phyloP scores from a whole-genome alignment of 768 basidiomycete genomes.

The Pleurotus eryngii region DNA sequence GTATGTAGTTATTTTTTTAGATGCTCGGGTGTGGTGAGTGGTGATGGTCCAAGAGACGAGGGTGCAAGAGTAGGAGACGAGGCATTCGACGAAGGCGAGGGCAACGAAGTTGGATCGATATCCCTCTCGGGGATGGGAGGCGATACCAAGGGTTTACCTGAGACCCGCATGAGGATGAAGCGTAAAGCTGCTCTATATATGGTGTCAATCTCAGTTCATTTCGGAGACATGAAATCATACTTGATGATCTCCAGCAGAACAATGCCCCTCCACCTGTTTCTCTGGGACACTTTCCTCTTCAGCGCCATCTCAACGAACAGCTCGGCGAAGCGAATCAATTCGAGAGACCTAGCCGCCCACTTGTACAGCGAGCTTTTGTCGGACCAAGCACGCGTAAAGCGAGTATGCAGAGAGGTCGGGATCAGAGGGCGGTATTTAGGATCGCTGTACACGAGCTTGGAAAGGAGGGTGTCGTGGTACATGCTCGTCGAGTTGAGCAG shows the following conservation, averaged over 20 bases:
- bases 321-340: conserved; percentile 77
- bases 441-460: conserved; percentile 57
- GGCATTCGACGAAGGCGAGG: conserved; percentile 41
- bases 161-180: conserved; percentile 68
- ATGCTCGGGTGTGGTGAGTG: conserved; percentile 71
- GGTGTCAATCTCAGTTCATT: conserved; percentile 10
- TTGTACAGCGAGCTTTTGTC: conserved; percentile 69
- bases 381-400: conserved; percentile 88
- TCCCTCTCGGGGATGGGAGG: conserved; percentile 87
- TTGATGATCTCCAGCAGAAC: conserved; percentile 80
- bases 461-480: conserved; percentile 93
- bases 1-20: conserved; percentile 72
- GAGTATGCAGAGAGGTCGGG: conserved; percentile 74
- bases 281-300: conserved; percentile 62
- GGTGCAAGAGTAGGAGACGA: conserved; percentile 62
- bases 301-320: conserved; percentile 89
- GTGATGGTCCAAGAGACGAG: conserved; percentile 53
- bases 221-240: conserved; percentile 41
- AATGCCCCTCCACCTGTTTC: conserved; percentile 72
- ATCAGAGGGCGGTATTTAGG: conserved; percentile 75
- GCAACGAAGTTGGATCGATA: conserved; percentile 70
- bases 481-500: conserved; percentile 82
- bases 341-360: conserved; percentile 72
- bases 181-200: conserved; percentile 66
- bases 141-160: conserved; percentile 70